Evolutionary conservation across 495 filamentous ascomycete species (phyloP).

Genomic region (Podospora bellae-mahoneyi): DNA sequence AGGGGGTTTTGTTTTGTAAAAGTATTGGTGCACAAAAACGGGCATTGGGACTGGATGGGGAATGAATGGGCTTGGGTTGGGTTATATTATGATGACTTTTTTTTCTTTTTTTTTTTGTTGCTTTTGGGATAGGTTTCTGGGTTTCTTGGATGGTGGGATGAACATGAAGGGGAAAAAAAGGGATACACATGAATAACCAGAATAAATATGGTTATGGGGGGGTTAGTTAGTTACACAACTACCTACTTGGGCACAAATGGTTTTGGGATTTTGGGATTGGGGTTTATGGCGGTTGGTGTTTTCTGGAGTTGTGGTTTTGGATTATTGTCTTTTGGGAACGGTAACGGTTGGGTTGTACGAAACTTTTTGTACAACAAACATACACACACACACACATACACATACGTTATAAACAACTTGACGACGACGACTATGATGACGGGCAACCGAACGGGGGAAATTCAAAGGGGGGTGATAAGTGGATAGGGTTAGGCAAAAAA

Average conservation of each 20-base stretch:
- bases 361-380: neutral
- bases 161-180: neutral
- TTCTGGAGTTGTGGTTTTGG: neutral
- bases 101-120: too few relatives aligned
- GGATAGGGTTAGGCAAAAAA: neutral
- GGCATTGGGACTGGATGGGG: too few relatives aligned
- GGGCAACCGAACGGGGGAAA: neutral
- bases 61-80: too few relatives aligned
- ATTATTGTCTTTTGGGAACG: neutral
- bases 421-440: neutral
- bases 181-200: neutral
- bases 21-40: too few relatives aligned
- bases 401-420: neutral
- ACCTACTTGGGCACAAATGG: too few relatives aligned
- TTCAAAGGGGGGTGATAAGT: neutral
- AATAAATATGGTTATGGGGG: slow-evolving; percentile 13
- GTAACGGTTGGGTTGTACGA: neutral
- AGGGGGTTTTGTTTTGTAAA: too few relatives aligned
- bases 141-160: too few relatives aligned
- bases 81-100: too few relatives aligned
- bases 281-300: neutral
- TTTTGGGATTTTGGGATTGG: neutral
- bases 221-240: neutral
- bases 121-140: too few relatives aligned
- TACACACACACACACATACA: neutral